Evolutionary conservation across 495 filamentous ascomycete species (phyloP).

Genomic region (Daldinia childiae): DNA sequence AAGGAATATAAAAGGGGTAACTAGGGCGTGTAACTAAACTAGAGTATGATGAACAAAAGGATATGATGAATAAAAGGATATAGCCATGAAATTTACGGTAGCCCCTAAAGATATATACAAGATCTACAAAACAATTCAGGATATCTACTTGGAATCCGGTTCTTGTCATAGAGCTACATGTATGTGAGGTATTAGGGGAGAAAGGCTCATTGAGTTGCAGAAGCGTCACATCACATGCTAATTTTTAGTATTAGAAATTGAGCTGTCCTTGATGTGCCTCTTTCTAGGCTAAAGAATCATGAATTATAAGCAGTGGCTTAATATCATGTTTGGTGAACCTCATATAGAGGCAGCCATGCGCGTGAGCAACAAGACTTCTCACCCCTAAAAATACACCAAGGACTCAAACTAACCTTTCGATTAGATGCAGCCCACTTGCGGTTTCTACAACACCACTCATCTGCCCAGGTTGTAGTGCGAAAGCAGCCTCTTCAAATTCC

Average conservation of each 20-base stretch:
- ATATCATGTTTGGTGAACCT: neutral
- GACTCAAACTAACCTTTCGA: constrained; percentile 66
- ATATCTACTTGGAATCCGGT: neutral
- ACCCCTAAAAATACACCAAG: neutral
- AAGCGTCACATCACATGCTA: neutral
- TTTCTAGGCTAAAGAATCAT: neutral
- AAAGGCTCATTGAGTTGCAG: neutral
- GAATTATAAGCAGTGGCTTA: neutral
- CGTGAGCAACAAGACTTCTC: neutral
- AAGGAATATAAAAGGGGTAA: neutral
- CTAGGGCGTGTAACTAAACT: neutral
- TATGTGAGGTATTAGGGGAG: neutral
- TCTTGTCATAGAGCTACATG: neutral
- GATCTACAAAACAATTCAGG: neutral
- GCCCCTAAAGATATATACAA: neutral
- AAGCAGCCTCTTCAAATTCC: constrained; percentile 96
- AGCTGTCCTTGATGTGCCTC: neutral
- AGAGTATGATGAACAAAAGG: neutral
- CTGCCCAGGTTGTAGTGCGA: constrained; percentile 83
- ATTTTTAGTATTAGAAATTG: neutral
- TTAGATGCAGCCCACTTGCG: constrained; percentile 94
- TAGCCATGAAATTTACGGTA: neutral
- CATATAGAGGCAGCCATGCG: neutral
- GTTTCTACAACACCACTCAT: constrained; percentile 88
- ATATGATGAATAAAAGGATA: neutral